Percentiles rank a stretch among this genome's conserved stretches.
Evolutionary conservation across 2,329 filamentous ascomycete genomes (phyloP).

Genomic region (Fusarium brevicatenulatum): DNA sequence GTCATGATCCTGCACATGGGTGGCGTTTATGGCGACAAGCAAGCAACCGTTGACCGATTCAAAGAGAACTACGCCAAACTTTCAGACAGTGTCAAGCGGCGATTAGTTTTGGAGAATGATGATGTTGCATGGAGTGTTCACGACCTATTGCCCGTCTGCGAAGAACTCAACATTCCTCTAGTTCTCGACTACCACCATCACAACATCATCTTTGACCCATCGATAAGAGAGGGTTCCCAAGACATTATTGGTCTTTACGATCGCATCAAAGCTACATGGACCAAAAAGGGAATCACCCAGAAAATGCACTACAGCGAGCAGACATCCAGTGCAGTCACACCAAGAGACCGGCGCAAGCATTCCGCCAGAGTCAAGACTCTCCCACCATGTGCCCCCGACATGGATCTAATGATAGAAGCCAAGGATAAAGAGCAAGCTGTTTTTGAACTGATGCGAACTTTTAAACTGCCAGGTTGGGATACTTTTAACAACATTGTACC

Average conservation of each 20-base stretch:
- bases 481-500: conserved; percentile 81
- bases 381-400: conserved; percentile 82
- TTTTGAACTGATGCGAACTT: conserved; percentile 90
- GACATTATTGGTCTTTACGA: conserved; percentile 81
- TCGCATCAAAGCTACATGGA: conserved; percentile 86
- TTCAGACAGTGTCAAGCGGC: conserved; percentile 76
- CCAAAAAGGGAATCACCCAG: conserved; percentile 82
- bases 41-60: conserved; percentile 80
- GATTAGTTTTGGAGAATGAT: conserved; percentile 92
- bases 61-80: conserved; percentile 76
- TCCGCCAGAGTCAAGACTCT: conserved; percentile 80
- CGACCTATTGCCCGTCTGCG: conserved; percentile 87
- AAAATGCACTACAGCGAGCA: conserved; percentile 98
- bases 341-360: conserved; percentile 84
- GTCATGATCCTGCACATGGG: conserved; percentile 97
- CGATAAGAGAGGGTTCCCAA: conserved; percentile 81
- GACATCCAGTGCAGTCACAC: conserved; percentile 71
- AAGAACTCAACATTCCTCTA: conserved; percentile 92
- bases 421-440: conserved; percentile 98
- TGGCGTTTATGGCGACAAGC: conserved; percentile 88
- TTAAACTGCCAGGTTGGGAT: conserved; percentile 83
- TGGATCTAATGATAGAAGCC: conserved; percentile 99
- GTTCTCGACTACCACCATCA: conserved; percentile 96
- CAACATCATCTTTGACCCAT: conserved; percentile 87
- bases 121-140: conserved; percentile 94